Conservation (phyloP, 495 filamentous ascomycete genomes). For the Podospora australis region DNA sequence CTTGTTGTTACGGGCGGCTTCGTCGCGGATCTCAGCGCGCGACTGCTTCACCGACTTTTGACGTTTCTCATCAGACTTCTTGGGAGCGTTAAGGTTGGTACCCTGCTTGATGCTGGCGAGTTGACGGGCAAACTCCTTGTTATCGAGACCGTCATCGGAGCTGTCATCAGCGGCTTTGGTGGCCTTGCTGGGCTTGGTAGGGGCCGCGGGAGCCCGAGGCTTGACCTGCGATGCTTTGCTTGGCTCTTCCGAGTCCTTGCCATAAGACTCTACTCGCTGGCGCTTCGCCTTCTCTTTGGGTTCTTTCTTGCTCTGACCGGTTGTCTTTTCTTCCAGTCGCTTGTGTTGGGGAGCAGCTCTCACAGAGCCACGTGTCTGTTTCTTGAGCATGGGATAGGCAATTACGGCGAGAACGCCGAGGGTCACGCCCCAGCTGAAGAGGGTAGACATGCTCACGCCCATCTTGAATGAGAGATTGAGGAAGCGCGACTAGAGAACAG, state of each 20-base stretch:
- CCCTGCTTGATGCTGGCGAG: constrained; percentile 60
- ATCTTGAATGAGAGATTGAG: too few relatives aligned
- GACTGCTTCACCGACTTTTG: constrained; percentile 55
- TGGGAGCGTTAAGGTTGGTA: constrained; percentile 47
- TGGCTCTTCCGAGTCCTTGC: constrained; percentile 20
- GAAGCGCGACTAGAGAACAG: too few relatives aligned
- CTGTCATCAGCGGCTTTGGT: constrained; percentile 25
- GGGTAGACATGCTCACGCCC: constrained; percentile 39
- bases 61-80: constrained; percentile 54
- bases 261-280: constrained; percentile 21
- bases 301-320: constrained; percentile 30
- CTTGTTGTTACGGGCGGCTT: constrained; percentile 20
- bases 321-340: constrained; percentile 32
- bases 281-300: constrained; percentile 29
- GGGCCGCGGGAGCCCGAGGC: constrained; percentile 16
- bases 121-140: constrained; percentile 68
- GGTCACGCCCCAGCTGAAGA: constrained; percentile 53
- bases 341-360: constrained; percentile 11
- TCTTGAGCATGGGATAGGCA: constrained; percentile 11
- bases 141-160: constrained; percentile 55
- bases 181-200: constrained; percentile 10
- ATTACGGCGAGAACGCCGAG: constrained; percentile 40
- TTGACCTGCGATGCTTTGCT: constrained; percentile 32
- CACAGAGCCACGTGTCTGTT: constrained; percentile 13
- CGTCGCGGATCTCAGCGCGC: constrained; percentile 38